phyloP scores from a whole-genome alignment of 345 rosid species.

The Eucalyptus viminalis region DNA sequence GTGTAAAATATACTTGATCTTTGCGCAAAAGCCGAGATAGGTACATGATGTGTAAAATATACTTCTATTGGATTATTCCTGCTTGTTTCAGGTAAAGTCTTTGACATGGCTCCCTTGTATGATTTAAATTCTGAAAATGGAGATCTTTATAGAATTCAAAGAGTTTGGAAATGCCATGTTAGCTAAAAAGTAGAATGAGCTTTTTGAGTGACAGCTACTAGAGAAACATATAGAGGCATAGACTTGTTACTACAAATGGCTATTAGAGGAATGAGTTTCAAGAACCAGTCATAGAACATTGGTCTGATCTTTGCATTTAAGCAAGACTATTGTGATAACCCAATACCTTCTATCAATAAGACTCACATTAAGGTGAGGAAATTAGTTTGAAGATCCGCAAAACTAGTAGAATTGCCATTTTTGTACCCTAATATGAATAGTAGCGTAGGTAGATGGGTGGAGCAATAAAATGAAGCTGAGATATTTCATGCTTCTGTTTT shows the following conservation, averaged over 20 bases:
- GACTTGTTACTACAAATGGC: not conserved
- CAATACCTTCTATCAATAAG: not conserved
- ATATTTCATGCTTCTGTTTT: no score
- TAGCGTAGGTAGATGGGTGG: not conserved
- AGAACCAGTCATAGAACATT: not conserved
- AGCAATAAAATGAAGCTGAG: not conserved
- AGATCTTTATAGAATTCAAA: not conserved
- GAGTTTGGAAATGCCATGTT: not conserved
- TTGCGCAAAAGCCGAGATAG: not conserved
- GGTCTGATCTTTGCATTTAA: not conserved
- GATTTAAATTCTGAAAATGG: not conserved
- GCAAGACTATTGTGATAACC: not conserved
- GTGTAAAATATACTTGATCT: not conserved
- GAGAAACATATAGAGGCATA: not conserved
- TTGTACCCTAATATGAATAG: not conserved
- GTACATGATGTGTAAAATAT: not conserved
- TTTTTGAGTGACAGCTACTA: not conserved
- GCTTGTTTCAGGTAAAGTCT: not conserved
- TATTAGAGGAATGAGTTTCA: not conserved
- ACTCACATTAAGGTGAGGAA: not conserved
- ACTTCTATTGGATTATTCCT: not conserved
- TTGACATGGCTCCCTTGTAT: not conserved
- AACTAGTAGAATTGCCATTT: not conserved
- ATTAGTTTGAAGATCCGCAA: not conserved
- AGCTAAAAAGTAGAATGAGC: not conserved